phyloP scores from a whole-genome alignment of 345 rosid species.

The Erucastrum elatum region DNA sequence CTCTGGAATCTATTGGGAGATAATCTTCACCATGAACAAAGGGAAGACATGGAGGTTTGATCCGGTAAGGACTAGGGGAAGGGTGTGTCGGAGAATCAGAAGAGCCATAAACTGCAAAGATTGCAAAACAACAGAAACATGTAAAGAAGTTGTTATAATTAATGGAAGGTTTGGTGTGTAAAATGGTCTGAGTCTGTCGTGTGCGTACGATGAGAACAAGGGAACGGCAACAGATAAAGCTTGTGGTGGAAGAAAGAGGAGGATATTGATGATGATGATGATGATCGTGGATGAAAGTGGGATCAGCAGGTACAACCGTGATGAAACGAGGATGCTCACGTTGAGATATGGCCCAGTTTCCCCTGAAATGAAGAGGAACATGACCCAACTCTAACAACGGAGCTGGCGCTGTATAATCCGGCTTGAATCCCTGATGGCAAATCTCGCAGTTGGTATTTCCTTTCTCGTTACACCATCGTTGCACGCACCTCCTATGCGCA shows the following conservation, averaged over 20 bases:
- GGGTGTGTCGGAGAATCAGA: slow-evolving; percentile 70
- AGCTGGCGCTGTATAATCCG: slow-evolving; percentile 85
- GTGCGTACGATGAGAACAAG: slow-evolving; percentile 58
- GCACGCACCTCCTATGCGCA: slow-evolving; percentile 88
- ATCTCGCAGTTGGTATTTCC: slow-evolving; percentile 85
- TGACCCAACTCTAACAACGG: slow-evolving; percentile 71
- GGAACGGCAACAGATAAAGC: slow-evolving; percentile 56
- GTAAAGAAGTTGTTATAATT: not conserved
- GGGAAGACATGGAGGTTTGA: slow-evolving; percentile 52
- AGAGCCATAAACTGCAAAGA: slow-evolving; percentile 77
- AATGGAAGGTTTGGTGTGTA: not conserved
- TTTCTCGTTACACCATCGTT: slow-evolving; percentile 95
- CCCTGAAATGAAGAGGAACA: slow-evolving; percentile 84
- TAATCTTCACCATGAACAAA: slow-evolving; percentile 52
- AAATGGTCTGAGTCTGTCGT: not conserved
- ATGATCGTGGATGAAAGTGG: slow-evolving; percentile 40
- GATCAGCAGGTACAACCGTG: slow-evolving; percentile 74
- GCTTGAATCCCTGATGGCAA: slow-evolving; percentile 87
- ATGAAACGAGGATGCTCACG: slow-evolving; percentile 54
- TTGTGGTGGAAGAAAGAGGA: slow-evolving; percentile 55
- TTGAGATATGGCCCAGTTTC: slow-evolving; percentile 77
- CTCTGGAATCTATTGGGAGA: not conserved
- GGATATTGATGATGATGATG: slow-evolving; percentile 41
- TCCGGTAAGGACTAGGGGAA: slow-evolving; percentile 59
- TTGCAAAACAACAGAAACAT: slow-evolving; percentile 1